These are phyloP conservation scores for Blastocystis sp. DNA, from an alignment of 352 stramenopile species.

Conservation along the genomic window DNA sequence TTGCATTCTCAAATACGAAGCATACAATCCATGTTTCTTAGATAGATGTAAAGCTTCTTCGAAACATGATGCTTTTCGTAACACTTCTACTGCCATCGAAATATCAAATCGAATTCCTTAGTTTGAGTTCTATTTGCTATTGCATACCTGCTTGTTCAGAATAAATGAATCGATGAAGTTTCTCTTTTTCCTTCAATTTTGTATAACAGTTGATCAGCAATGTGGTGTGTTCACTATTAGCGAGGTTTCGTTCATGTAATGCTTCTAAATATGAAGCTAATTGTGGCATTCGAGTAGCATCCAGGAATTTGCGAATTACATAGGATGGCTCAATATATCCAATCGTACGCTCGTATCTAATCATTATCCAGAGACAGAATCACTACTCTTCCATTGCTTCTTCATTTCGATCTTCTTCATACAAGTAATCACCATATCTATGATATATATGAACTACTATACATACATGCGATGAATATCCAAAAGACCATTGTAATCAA, in stretches of 20 bases:
- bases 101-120: constrained; percentile 80
- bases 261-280: constrained; percentile 90
- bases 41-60: constrained; percentile 79
- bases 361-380: background rate
- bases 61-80: constrained; percentile 80
- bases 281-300: constrained; percentile 89
- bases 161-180: constrained; percentile 82
- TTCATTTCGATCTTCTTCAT: constrained; percentile 90
- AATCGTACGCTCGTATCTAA: constrained; percentile 63
- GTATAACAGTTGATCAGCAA: constrained; percentile 87
- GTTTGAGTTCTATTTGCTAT: background rate
- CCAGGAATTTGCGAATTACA: constrained; percentile 92
- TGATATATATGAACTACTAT: background rate
- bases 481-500: constrained; percentile 86
- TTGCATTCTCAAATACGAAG: constrained; percentile 83
- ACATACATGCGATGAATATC: constrained; percentile 78
- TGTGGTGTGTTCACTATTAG: constrained; percentile 83
- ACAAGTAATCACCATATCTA: constrained; percentile 90
- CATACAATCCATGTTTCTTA: constrained; percentile 77
- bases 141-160: constrained; percentile 67
- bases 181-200: constrained; percentile 79
- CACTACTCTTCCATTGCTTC: constrained; percentile 88
- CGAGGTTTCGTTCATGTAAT: constrained; percentile 75
- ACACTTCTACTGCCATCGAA: constrained; percentile 80
- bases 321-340: constrained; percentile 90